Percentiles rank a stretch among this genome's conserved stretches.
Conservation (phyloP, 2,329 filamentous ascomycete species). For the Penicillium sp. region DNA sequence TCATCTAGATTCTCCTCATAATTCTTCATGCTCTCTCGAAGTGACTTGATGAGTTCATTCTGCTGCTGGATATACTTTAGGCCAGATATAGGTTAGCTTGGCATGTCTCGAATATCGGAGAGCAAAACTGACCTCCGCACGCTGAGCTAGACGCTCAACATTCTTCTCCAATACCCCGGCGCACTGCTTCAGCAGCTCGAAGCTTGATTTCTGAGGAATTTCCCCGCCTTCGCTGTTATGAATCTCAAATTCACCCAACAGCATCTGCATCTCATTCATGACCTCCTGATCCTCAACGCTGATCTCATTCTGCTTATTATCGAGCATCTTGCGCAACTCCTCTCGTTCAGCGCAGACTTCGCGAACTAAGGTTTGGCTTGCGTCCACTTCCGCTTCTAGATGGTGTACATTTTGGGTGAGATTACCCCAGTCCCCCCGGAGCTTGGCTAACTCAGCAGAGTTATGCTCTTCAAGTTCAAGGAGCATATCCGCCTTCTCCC, state of each 20-base stretch:
- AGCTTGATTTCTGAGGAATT: conserved; percentile 35
- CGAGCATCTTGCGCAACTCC: conserved; percentile 39
- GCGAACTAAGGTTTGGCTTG: conserved; percentile 38
- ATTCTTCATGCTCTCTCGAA: conserved; percentile 42
- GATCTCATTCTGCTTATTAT: conserved; percentile 40
- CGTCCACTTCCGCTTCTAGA: conserved; percentile 41
- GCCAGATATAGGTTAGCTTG: conserved; percentile 13
- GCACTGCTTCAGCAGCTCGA: conserved; percentile 44
- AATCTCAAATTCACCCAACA: conserved; percentile 41
- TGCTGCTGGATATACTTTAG: conserved; percentile 44
- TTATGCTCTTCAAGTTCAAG: conserved; percentile 38
- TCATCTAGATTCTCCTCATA: conserved; percentile 40
- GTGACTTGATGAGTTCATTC: conserved; percentile 43
- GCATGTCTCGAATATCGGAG: not conserved
- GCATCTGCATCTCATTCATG: conserved; percentile 42
- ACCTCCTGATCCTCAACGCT: conserved; percentile 42
- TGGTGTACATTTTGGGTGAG: conserved; percentile 36
- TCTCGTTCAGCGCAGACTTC: conserved; percentile 42
- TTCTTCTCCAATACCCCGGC: conserved; percentile 59
- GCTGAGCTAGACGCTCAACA: conserved; percentile 42
- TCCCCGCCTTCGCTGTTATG: conserved; percentile 35
- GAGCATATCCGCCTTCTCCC: conserved; percentile 41
- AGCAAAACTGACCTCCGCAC: conserved; percentile 40
- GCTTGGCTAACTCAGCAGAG: conserved; percentile 33
- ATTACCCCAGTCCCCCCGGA: conserved; percentile 37